Evolutionary conservation across 2,329 filamentous ascomycete species (phyloP).

Genomic region (Chaetomium sp.): DNA sequence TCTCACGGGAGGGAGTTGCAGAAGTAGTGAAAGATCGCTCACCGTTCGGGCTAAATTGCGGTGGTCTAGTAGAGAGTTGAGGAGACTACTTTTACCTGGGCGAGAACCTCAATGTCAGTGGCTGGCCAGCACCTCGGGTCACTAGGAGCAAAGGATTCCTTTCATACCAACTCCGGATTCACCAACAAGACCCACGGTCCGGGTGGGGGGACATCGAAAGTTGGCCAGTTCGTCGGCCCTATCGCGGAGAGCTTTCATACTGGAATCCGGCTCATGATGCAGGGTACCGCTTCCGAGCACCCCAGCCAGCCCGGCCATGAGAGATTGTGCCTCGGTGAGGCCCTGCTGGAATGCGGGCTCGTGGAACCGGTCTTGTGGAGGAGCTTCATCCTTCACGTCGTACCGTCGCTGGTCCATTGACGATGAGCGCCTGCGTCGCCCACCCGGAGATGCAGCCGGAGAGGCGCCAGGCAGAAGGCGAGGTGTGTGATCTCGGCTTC

Average conservation of each 20-base stretch:
- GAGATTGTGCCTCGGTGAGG: conserved; percentile 40
- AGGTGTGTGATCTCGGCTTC: background rate
- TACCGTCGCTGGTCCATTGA: background rate
- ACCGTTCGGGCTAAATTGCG: conserved; percentile 46
- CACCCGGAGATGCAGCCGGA: background rate
- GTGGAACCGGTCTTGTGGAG: conserved; percentile 41
- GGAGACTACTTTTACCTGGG: conserved; percentile 50
- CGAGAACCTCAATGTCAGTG: conserved; percentile 23
- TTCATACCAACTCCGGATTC: conserved; percentile 50
- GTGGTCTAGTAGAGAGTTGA: conserved; percentile 52
- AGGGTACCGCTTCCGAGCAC: conserved; percentile 43
- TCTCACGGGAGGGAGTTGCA: background rate
- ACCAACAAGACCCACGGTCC: conserved; percentile 51
- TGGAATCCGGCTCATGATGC: conserved; percentile 44
- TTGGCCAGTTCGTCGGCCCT: conserved; percentile 40
- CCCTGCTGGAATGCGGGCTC: conserved; percentile 41
- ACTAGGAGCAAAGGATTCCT: background rate
- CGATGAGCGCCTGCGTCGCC: conserved; percentile 8
- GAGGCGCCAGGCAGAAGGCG: conserved; percentile 1
- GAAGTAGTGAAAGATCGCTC: conserved; percentile 32
- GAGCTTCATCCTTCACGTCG: conserved; percentile 29
- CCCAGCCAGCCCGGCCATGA: conserved; percentile 38
- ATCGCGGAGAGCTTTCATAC: conserved; percentile 41
- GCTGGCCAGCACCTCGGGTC: background rate
- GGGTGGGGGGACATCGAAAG: conserved; percentile 45